phyloP scores from a whole-genome alignment of 2,329 filamentous ascomycete species.

The Cladosporium sp. region DNA sequence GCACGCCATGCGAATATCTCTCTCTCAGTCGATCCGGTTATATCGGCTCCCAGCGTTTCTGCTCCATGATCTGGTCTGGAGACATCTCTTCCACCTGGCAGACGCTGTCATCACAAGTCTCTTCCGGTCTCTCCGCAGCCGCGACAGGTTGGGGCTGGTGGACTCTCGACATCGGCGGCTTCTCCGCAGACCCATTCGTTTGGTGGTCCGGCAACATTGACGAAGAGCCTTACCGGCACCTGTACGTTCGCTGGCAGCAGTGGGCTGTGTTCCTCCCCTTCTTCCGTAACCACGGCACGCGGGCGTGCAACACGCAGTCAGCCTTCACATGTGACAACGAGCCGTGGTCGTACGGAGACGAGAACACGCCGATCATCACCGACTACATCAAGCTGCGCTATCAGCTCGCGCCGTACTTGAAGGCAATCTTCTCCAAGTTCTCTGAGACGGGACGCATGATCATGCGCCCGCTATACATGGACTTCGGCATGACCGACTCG shows the following conservation, averaged over 20 bases:
- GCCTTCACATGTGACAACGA: slow-evolving; percentile 35
- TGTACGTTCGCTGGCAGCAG: slow-evolving; percentile 29
- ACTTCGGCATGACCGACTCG: slow-evolving; percentile 30
- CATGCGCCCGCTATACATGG: slow-evolving; percentile 36
- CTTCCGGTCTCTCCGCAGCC: slow-evolving; percentile 23
- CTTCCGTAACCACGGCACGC: slow-evolving; percentile 26
- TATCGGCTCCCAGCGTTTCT: slow-evolving; percentile 29
- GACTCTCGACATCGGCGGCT: slow-evolving; percentile 28
- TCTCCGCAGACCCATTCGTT: slow-evolving; percentile 29
- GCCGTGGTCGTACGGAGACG: slow-evolving; percentile 26
- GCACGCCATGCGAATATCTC: slow-evolving; percentile 24
- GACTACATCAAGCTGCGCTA: slow-evolving; percentile 28
- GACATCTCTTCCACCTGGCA: slow-evolving; percentile 28
- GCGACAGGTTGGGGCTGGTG: slow-evolving; percentile 28
- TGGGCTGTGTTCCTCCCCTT: slow-evolving; percentile 29
- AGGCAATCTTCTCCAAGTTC: slow-evolving; percentile 24
- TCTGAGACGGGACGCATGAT: slow-evolving; percentile 29
- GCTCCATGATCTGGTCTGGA: slow-evolving; percentile 29
- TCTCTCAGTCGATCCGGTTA: slow-evolving; percentile 27
- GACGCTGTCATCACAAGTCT: slow-evolving; percentile 24
- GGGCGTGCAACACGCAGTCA: slow-evolving; percentile 24
- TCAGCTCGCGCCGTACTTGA: slow-evolving; percentile 25
- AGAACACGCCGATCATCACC: slow-evolving; percentile 25
- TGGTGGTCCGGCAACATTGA: slow-evolving; percentile 30
- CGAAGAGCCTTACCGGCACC: slow-evolving; percentile 23